Conservation (phyloP, 495 filamentous ascomycete species). For the Aspergillus homomorphus region DNA sequence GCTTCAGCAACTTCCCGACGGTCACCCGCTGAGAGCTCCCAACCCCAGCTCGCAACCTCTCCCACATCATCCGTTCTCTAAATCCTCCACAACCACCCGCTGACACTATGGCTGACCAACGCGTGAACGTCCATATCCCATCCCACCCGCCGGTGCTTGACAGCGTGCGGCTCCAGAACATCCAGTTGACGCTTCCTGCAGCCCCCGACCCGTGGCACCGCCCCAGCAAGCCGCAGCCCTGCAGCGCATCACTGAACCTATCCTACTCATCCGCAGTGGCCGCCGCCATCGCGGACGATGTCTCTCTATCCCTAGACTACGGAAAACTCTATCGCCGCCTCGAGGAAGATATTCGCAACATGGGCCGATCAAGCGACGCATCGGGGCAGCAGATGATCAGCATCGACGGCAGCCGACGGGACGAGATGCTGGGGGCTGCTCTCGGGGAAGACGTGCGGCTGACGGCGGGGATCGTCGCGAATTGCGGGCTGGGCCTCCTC, state of each 20-base stretch:
- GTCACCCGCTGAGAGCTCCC: not conserved
- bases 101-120: slow-evolving; percentile 28
- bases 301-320: slow-evolving; percentile 46
- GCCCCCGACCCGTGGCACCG: slow-evolving; percentile 49
- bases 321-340: slow-evolving; percentile 48
- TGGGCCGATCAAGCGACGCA: slow-evolving; percentile 26
- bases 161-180: slow-evolving; percentile 41
- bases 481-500: slow-evolving; percentile 36
- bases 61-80: not conserved
- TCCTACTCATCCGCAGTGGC: slow-evolving; percentile 45
- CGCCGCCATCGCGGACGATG: slow-evolving; percentile 42
- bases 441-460: slow-evolving; percentile 38
- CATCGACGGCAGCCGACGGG: slow-evolving; percentile 31
- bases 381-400: slow-evolving; percentile 29
- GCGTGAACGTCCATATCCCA: slow-evolving; percentile 36
- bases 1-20: not conserved
- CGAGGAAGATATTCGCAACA: slow-evolving; percentile 35
- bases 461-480: slow-evolving; percentile 38
- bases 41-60: not conserved
- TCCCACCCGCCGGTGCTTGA: slow-evolving; percentile 37
- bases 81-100: not conserved
- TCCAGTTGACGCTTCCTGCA: slow-evolving; percentile 41
- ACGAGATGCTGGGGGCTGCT: slow-evolving; percentile 30
- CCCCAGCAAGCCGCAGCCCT: slow-evolving; percentile 41
- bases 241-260: slow-evolving; percentile 41